Evolutionary conservation across 2,329 filamentous ascomycete species (phyloP), one percentile per base, ranked within the genome.

Genomic region (Ascochyta lentis): DNA sequence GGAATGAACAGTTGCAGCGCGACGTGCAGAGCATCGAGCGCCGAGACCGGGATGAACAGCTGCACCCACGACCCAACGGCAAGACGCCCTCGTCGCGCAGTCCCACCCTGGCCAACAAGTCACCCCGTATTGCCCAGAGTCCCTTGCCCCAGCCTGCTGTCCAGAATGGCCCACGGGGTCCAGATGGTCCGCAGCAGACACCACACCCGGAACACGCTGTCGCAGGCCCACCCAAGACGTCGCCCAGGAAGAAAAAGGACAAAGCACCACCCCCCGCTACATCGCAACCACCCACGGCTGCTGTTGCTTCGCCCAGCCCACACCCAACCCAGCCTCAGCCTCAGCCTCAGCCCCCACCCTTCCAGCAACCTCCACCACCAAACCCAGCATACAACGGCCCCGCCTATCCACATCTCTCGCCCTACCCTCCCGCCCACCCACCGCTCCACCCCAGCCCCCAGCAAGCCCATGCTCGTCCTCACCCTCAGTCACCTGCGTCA

Each of bases 21-120:
- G 89, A 96, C 62, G 85, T 96, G 45, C 78, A 81, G 35, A 82
- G 87, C 54, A 82, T 95, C 44, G 86, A 93, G 71, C 81, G 82
- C 67, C 84, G 83, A 40, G 79, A 82, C 16, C 16, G 78, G 74
- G 81, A 86, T 58, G 78, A 83, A 23, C 67, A 70, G 51, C 54
- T 78, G 52, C 60, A 57, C 26, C 66, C 71, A 31, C 63, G 50
- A 23, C 61, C 61, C 19, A 71, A 67, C 46, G 59, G 61, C 15
- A 66, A 56, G 37, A 53, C 65, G 5, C 48, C 66, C 4, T 49
- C 61, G 10, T 59, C 64, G 54, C 67, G 59, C 8, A 73, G 67
- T 47, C 67, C 68, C 19, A 66, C 59, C 19, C 57, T 63, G 19
- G 49, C 65, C 34, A 66, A 53, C 16, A 68, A 69, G 54, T 71